These are phyloP conservation scores for Pythium volutum DNA, from an alignment of 352 stramenopile genomes.

Conservation along the genomic window DNA sequence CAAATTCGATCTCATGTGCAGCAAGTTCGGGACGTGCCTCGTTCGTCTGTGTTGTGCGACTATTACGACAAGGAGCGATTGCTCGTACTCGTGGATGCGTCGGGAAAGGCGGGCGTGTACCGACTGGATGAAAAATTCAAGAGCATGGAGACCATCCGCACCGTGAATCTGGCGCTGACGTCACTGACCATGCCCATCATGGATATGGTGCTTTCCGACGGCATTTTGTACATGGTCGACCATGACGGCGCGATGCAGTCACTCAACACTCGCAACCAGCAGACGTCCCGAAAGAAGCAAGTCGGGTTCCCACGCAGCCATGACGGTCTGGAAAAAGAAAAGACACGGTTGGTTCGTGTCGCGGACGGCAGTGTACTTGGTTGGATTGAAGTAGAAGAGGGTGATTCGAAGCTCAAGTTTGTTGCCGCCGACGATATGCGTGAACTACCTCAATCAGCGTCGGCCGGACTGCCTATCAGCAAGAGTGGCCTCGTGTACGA, in stretches of 20 bases:
- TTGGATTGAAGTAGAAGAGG: neutral
- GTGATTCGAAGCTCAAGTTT: neutral
- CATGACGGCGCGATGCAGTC: slow-evolving; percentile 1
- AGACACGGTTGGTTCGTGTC: neutral
- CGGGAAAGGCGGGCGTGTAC: neutral
- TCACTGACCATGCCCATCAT: neutral
- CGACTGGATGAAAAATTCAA: slow-evolving; percentile 10
- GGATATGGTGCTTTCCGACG: slow-evolving; percentile 2
- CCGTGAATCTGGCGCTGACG: neutral
- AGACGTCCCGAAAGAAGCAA: slow-evolving; percentile 11
- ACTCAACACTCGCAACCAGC: slow-evolving; percentile 9
- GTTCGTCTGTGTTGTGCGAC: neutral
- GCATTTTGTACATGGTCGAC: slow-evolving; percentile 9
- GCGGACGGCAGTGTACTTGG: neutral
- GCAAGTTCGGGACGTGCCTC: neutral
- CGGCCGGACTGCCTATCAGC: neutral
- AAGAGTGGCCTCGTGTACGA: neutral
- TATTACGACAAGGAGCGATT: slow-evolving; percentile 12
- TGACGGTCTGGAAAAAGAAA: neutral
- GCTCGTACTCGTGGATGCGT: neutral
- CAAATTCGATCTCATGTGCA: neutral
- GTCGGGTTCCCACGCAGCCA: neutral
- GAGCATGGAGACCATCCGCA: slow-evolving; percentile 5
- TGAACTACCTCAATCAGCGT: slow-evolving; percentile 2
- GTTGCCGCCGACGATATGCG: slow-evolving; percentile 7